These are phyloP conservation scores for Hymenoscyphus fraxineus DNA, from an alignment of 2,329 filamentous ascomycete genomes.

Conservation along the genomic window DNA sequence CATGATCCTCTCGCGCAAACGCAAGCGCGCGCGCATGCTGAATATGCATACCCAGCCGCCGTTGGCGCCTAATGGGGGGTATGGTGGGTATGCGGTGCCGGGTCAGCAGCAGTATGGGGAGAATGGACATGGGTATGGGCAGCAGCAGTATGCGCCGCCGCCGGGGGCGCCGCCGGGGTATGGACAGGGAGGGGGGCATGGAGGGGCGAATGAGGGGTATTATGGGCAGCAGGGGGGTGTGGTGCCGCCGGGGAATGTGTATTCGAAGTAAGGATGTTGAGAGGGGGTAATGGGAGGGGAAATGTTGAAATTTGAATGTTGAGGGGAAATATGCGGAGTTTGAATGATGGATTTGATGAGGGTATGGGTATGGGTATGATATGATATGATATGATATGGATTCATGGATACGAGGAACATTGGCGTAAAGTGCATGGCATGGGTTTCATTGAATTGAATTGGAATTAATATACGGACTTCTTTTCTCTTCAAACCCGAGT, in stretches of 20 bases:
- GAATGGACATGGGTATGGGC: background rate
- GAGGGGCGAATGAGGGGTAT: slow-evolving; percentile 17
- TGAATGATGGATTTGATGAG: too few species aligned
- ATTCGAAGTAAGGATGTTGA: slow-evolving; percentile 13
- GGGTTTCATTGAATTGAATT: too few species aligned
- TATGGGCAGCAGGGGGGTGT: slow-evolving; percentile 18
- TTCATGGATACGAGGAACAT: too few species aligned
- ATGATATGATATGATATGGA: too few species aligned
- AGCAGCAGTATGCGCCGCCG: slow-evolving; percentile 16
- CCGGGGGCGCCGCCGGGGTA: slow-evolving; percentile 10
- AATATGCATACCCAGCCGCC: background rate
- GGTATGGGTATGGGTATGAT: too few species aligned
- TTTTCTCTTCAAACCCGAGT: too few species aligned
- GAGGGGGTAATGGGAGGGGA: background rate
- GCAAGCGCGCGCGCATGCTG: background rate
- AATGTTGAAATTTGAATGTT: background rate
- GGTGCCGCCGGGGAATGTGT: slow-evolving; percentile 20
- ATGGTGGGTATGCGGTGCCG: slow-evolving; percentile 10
- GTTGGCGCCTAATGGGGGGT: slow-evolving; percentile 6
- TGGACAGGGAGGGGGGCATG: background rate
- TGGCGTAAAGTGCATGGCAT: too few species aligned
- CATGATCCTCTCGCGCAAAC: background rate
- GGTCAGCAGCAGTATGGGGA: background rate
- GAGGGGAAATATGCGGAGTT: too few species aligned
- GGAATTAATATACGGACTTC: too few species aligned